phyloP scores from a whole-genome alignment of 1,284 basidiomycete genomes.

The Boletellus sp. region DNA sequence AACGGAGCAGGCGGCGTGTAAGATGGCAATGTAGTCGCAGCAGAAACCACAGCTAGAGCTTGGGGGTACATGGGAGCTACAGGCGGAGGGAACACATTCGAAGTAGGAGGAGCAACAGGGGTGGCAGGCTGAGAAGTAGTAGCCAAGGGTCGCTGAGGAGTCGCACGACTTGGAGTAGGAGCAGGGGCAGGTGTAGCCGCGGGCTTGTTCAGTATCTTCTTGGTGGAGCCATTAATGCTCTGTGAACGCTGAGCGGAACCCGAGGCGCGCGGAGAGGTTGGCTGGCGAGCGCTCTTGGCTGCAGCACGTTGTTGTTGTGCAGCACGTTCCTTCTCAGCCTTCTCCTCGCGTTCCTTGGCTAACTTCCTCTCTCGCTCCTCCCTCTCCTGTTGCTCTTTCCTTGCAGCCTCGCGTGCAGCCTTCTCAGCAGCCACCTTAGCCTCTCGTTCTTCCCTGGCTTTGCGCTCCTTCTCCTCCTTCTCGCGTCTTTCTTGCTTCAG shows the following conservation, averaged over 20 bases:
- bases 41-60: constrained; percentile 42
- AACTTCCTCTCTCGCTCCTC: constrained; percentile 56
- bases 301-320: constrained; percentile 42
- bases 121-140: constrained; percentile 33
- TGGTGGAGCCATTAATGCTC: constrained; percentile 43
- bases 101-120: constrained; percentile 32
- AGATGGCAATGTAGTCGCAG: constrained; percentile 45
- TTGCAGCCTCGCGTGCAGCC: constrained; percentile 43
- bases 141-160: constrained; percentile 29
- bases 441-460: constrained; percentile 54
- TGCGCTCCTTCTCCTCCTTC: constrained; percentile 60
- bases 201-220: constrained; percentile 51
- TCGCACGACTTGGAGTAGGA: constrained; percentile 23
- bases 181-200: constrained; percentile 28
- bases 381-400: constrained; percentile 55
- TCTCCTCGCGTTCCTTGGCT: constrained; percentile 61
- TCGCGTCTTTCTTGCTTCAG: constrained; percentile 61
- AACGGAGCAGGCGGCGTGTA: constrained; percentile 48
- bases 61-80: constrained; percentile 48
- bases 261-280: constrained; percentile 51
- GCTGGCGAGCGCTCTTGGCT: constrained; percentile 40
- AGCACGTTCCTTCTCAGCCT: constrained; percentile 45
- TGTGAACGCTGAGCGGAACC: constrained; percentile 45
- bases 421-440: constrained; percentile 52
- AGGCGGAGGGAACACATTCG: constrained; percentile 31